Evolutionary conservation across 345 rosid genomes (phyloP).

Genomic region (Excoecaria cochinchinensis): DNA sequence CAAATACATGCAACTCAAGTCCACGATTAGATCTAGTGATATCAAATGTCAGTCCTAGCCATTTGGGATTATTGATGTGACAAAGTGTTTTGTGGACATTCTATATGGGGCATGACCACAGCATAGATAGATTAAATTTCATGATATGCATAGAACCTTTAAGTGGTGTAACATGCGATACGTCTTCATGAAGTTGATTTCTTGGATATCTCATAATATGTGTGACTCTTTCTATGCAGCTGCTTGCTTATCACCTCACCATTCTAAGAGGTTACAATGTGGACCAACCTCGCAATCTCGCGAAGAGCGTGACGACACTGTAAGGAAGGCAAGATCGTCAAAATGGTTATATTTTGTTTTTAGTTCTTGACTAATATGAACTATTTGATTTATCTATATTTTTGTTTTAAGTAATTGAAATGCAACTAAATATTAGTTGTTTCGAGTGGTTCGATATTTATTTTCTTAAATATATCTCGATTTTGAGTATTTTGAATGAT

Average conservation of each 20-base stretch:
- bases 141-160: neutral
- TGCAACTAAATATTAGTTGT: too few relatives aligned
- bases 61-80: neutral
- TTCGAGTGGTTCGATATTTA: too few relatives aligned
- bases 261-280: constrained; percentile 81
- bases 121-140: neutral
- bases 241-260: constrained; percentile 86
- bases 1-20: neutral
- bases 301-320: constrained; percentile 82
- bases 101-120: neutral
- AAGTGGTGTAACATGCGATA: neutral
- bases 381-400: too few relatives aligned
- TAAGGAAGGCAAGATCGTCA: constrained; percentile 23
- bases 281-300: constrained; percentile 91
- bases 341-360: neutral
- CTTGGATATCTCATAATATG: neutral
- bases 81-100: neutral
- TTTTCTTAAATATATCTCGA: too few relatives aligned
- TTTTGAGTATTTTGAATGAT: too few relatives aligned
- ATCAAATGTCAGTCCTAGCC: neutral
- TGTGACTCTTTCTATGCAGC: constrained; percentile 41
- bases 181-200: neutral
- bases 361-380: neutral
- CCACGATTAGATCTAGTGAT: neutral
- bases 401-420: too few relatives aligned